Evolutionary conservation across 2,329 filamentous ascomycete genomes (phyloP), one percentile per base, ranked within the genome.

Genomic region (Cercospora sp.): DNA sequence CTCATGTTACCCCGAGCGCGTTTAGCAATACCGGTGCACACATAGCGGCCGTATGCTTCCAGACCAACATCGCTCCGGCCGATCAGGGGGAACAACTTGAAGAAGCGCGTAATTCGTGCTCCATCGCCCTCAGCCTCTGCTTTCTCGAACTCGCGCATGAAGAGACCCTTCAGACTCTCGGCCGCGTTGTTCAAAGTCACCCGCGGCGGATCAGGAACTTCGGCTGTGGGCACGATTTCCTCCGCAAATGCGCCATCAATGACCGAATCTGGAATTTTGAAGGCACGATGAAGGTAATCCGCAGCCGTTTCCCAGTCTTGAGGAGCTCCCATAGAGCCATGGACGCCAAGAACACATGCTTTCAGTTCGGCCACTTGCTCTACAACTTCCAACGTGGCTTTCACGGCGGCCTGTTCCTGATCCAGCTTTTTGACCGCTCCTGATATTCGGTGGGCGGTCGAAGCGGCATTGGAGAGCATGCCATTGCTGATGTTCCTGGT

Each of bases 251-350:
- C 87, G 28, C 95, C 93, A 72, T 91, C 87, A 61, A 94, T 85
- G 61, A 99, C 94, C 1, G 90, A 85, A 61, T 89, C 86, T 0
- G 94, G 94, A 12, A 99, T 89, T 73, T 91, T 89, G 68, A 89
- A 89, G 6, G 95, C 94, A 55, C 94, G 88, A 71, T 91, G 88
- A 67, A 99, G 86, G 79, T 98, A 98, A 58, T 87, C 91, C 1
- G 95, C 95, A 3, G 95, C 95, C 3, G 93, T 95, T 80, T 99
- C 95, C 95, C 95, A 99, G 82, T 99, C 95, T 80, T 99, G 95
- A 51, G 95, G 93, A 4, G 94, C 94, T 36, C 94, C 95, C 95
- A 99, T 99, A 68, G 92, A 96, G 18, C 94, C 95, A 28, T 94
- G 90, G 10, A 98, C 94, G 53, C 95, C 95, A 68, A 97, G 88